Conservation (phyloP, 106 monocot genomes). For the Allium cepa region DNA sequence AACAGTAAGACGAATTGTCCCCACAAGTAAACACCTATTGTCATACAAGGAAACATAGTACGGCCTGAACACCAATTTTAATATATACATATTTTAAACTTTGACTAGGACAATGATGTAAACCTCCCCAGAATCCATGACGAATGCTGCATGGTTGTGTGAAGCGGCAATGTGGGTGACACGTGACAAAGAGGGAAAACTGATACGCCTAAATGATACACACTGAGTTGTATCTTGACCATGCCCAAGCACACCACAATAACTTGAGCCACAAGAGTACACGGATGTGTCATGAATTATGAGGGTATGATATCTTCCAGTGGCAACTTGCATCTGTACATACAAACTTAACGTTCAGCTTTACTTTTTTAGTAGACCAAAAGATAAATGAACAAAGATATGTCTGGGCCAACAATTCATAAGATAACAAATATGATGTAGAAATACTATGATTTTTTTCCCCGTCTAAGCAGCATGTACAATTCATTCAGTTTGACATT, state of each 20-base stretch:
- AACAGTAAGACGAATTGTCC: conserved; percentile 96
- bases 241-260: conserved; percentile 99
- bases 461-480: no score
- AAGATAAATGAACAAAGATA: no score
- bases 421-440: no score
- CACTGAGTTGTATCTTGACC: conserved; percentile 87
- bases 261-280: conserved; percentile 97
- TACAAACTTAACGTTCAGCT: not conserved
- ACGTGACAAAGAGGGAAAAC: conserved; percentile 54
- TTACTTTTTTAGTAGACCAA: no score
- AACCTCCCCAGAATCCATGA: conserved; percentile 94
- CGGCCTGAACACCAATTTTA: not conserved
- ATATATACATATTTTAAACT: not conserved
- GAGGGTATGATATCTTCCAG: conserved; percentile 92
- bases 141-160: conserved; percentile 96
- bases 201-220: conserved; percentile 59
- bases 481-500: no score
- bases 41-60: not conserved
- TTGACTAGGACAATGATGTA: conserved; percentile 7
- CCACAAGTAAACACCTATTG: conserved; percentile 91
- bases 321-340: conserved; percentile 83
- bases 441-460: no score
- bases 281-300: conserved; percentile 67
- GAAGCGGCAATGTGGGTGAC: conserved; percentile 78
- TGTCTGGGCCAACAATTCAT: no score